Conservation (phyloP, 345 rosid species). For the Cardiospermum halicacabum region DNA sequence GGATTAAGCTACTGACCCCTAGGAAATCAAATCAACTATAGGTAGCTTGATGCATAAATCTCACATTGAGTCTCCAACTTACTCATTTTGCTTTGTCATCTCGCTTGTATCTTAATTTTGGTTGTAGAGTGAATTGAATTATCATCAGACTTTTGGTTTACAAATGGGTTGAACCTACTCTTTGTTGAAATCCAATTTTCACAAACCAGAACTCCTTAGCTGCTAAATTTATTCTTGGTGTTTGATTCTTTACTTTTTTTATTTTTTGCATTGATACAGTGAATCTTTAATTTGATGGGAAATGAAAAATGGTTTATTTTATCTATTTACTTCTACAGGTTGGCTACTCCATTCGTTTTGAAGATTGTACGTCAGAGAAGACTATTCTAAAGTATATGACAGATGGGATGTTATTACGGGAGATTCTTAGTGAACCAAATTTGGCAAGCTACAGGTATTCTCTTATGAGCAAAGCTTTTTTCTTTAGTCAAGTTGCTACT, state of each 20-base stretch:
- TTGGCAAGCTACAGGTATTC: conserved; percentile 79
- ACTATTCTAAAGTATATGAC: conserved; percentile 93
- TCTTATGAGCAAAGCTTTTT: not conserved
- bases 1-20: not conserved
- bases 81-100: conserved; percentile 1
- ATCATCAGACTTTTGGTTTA: not conserved
- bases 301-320: conserved; percentile 9
- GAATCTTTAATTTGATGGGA: conserved; percentile 3
- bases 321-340: conserved; percentile 43
- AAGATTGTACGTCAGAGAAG: conserved; percentile 97
- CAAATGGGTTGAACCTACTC: not conserved
- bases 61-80: not conserved
- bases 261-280: not conserved
- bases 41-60: not conserved
- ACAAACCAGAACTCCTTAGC: not conserved
- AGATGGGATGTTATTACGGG: conserved; percentile 93
- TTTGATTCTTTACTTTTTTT: too few species aligned
- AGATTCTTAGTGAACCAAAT: conserved; percentile 93
- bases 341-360: conserved; percentile 96
- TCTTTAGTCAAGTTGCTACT: not conserved
- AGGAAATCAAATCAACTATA: not conserved
- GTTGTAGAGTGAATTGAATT: not conserved
- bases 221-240: not conserved
- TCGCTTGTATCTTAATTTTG: not conserved
- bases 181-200: not conserved